phyloP scores from a whole-genome alignment of 2,329 filamentous ascomycete genomes.

The Fusarium bulbicola region DNA sequence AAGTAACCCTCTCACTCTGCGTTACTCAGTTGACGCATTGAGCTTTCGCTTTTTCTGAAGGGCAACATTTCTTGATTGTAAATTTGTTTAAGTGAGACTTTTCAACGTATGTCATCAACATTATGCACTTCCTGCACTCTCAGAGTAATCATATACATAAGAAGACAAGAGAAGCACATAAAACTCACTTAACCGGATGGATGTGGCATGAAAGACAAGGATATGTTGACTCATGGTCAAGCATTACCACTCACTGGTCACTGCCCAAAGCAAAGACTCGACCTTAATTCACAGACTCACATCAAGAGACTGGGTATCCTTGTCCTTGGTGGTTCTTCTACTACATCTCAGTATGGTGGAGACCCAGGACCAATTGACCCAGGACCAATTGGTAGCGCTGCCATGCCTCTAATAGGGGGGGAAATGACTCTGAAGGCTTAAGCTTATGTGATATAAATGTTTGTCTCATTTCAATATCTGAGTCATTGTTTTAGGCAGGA shows the following conservation, averaged over 20 bases:
- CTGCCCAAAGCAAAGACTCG: not conserved
- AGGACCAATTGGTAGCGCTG: not conserved
- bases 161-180: not conserved
- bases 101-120: not conserved
- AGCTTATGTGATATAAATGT: not conserved
- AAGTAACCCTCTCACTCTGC: slow-evolving; percentile 63
- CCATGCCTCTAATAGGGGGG: not conserved
- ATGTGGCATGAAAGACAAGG: not conserved
- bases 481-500: slow-evolving; percentile 1
- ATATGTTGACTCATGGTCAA: not conserved
- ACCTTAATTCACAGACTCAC: not conserved
- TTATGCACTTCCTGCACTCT: not conserved
- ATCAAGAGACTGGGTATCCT: not conserved
- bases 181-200: not conserved
- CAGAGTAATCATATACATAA: not conserved
- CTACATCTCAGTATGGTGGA: not conserved
- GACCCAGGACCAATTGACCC: not conserved
- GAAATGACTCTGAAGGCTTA: not conserved
- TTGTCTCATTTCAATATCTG: not conserved
- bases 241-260: not conserved
- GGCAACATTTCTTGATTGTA: slow-evolving; percentile 48
- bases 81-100: too few relatives aligned
- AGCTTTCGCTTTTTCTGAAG: slow-evolving; percentile 60
- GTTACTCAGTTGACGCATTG: slow-evolving; percentile 54
- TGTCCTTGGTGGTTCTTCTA: not conserved